phyloP scores from a whole-genome alignment of 768 basidiomycete species.

The Mycena vitilis region DNA sequence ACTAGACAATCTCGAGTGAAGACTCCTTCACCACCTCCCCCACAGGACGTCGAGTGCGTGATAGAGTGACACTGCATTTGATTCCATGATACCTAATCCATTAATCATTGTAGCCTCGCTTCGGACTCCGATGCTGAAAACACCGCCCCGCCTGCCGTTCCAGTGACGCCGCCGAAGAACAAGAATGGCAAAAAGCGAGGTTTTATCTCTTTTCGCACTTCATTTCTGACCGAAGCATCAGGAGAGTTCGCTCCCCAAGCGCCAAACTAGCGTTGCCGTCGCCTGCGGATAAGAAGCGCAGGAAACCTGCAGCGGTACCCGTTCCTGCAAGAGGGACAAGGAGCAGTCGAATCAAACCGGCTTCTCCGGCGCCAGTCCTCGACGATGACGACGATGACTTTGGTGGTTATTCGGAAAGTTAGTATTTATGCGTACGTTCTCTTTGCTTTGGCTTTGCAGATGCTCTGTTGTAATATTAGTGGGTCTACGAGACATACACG shows the following conservation, averaged over 20 bases:
- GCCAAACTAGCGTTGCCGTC: constrained; percentile 29
- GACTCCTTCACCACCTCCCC: constrained; percentile 3
- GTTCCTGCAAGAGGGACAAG: constrained; percentile 16
- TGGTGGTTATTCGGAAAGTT: constrained; percentile 27
- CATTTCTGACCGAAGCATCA: neutral
- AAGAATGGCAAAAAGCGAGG: constrained; percentile 32
- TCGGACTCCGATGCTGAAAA: constrained; percentile 21
- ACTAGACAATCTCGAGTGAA: neutral
- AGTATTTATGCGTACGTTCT: neutral
- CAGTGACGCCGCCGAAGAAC: constrained; percentile 25
- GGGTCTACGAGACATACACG: too few species aligned
- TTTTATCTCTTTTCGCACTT: neutral
- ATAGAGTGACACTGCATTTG: neutral
- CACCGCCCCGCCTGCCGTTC: constrained; percentile 3
- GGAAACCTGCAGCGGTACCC: constrained; percentile 8
- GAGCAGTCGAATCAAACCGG: constrained; percentile 16
- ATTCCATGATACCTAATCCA: neutral
- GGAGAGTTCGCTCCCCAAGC: constrained; percentile 29
- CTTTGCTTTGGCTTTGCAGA: neutral
- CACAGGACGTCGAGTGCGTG: constrained; percentile 17
- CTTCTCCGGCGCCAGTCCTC: neutral
- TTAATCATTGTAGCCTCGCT: neutral
- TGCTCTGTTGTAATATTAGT: too few species aligned
- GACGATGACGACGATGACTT: constrained; percentile 11
- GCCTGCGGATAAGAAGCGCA: constrained; percentile 32